phyloP scores from a whole-genome alignment of 306 rosid species.

The Cucumis sativus region Cucumber_9930_V3 NC_026660.2:27937001-27937500 shows the following conservation, averaged over 20 bases:
- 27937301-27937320: conserved; percentile 34
- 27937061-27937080: conserved; percentile 56
- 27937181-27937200: conserved; percentile 81
- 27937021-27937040: conserved; percentile 50
- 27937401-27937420: not conserved
- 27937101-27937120: conserved; percentile 55
- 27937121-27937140: conserved; percentile 57
- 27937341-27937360: not conserved
- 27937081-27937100: conserved; percentile 67
- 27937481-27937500: not conserved
- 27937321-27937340: conserved; percentile 8
- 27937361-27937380: not conserved
- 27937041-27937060: conserved; percentile 36
- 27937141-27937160: conserved; percentile 52
- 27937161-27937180: conserved; percentile 59
- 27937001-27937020: conserved; percentile 88
- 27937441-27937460: not conserved
- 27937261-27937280: conserved; percentile 74
- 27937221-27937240: conserved; percentile 29
- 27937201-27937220: conserved; percentile 48
- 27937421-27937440: not conserved
- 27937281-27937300: conserved; percentile 81
- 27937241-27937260: conserved; percentile 71
- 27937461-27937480: not conserved
- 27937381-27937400: not conserved